Base-by-base conservation (phyloP, 2,329 filamentous ascomycete genomes). In the Fusarium haematococcum region DNA sequence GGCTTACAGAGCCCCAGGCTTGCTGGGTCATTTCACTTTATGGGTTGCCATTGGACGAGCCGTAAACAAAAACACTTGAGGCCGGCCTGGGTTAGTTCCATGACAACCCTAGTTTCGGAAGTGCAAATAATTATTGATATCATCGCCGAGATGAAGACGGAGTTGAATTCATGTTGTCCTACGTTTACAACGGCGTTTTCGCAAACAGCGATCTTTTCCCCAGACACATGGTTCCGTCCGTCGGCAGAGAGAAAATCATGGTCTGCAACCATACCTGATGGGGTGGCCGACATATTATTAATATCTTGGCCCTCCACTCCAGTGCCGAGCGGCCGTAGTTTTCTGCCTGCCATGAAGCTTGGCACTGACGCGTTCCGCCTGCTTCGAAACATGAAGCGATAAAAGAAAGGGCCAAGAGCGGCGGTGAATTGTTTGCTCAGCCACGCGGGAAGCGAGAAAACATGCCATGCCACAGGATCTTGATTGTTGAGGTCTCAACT, bases 311-410 rank as follows among this genome's bases (percentile, higher is more conserved):
- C 65, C 66, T 77, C 74, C 71, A 71, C 71, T 63, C 48, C 41
- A 69, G 65, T 78, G 74, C 75, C 70, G 72, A 69, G 52, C 60
- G 63, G 66, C 70, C 71, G 72, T 69, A 57, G 35, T 45, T 66
- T 64, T 43, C 61, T 39, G 68, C 45, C 60, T 67, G 66, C 50
- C 58, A 63, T 39, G 39, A 56, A 66, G 67, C 76, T 79, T 79
- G 77, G 77, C 77, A 77, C 68, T 78, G 73, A 78, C 76, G 76
- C 71, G 71, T 72, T 64, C 59, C 32, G 8, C 41, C 59, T 23
- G 37, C 32, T 67, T 43, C 65, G 69, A 74, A 69, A 68, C 70
- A 63, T 64, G 65, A 69, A 64, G 52, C 62, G 33, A 50, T 41
- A 67, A 33, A 39, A 37, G 35, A 43, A 39, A 70, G 39, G 27